A percentile compares a stretch with the other conserved stretches of the same genome.
phyloP scores from a whole-genome alignment of 148 eudicot genomes.

The Talinum fruticosum region DNA sequence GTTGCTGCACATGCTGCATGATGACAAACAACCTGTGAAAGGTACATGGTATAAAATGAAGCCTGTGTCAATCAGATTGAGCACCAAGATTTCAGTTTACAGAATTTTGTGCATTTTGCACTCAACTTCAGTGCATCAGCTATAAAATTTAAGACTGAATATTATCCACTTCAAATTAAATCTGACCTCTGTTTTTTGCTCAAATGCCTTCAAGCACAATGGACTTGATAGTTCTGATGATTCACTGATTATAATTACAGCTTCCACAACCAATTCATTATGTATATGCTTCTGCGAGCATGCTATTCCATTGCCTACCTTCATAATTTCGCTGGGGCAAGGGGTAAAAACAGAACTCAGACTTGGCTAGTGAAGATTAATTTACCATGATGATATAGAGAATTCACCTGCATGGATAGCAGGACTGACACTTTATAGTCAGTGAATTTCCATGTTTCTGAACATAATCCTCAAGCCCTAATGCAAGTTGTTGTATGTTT shows the following conservation, averaged over 20 bases:
- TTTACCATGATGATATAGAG: background rate
- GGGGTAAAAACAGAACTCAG: slow-evolving; percentile 3
- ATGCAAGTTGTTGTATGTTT: slow-evolving; percentile 45
- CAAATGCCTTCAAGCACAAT: slow-evolving; percentile 53
- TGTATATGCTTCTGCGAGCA: slow-evolving; percentile 35
- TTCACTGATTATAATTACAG: slow-evolving; percentile 63
- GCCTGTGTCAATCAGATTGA: too few relatives aligned
- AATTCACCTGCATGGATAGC: slow-evolving; percentile 54
- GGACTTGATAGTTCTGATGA: slow-evolving; percentile 32
- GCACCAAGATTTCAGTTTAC: too few relatives aligned
- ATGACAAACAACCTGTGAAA: too few relatives aligned
- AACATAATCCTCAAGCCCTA: slow-evolving; percentile 69
- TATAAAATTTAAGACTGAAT: background rate
- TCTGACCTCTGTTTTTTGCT: slow-evolving; percentile 67
- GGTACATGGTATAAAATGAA: too few relatives aligned
- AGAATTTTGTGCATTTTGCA: too few relatives aligned
- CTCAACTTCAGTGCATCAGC: background rate
- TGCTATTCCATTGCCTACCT: slow-evolving; percentile 69
- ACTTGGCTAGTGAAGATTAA: background rate
- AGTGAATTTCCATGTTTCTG: slow-evolving; percentile 53
- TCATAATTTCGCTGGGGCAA: slow-evolving; percentile 48
- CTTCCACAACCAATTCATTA: slow-evolving; percentile 51
- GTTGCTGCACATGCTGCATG: too few relatives aligned
- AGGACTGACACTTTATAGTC: slow-evolving; percentile 47
- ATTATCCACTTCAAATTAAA: slow-evolving; percentile 7